Conservation (phyloP, 2,329 filamentous ascomycete genomes). For the Stylonectria norvegica region DNA sequence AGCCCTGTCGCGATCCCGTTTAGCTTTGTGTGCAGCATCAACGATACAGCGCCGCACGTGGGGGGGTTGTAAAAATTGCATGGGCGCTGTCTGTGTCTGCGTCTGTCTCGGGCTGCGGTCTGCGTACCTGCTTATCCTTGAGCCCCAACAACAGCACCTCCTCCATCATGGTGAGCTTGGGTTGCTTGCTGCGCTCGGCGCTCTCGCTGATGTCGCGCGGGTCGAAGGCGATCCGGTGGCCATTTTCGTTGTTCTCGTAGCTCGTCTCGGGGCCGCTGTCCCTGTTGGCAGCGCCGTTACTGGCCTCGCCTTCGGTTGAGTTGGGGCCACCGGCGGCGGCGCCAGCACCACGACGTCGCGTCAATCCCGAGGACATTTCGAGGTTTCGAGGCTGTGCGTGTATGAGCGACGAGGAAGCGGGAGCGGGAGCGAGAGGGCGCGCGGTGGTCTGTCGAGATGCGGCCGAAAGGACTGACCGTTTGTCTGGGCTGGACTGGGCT, state of each 20-base stretch:
- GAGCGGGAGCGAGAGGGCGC: slow-evolving; percentile 9
- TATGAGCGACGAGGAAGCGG: slow-evolving; percentile 9
- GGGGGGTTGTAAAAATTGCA: no score
- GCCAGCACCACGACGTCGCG: slow-evolving; percentile 68
- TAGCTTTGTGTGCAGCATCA: slow-evolving; percentile 4
- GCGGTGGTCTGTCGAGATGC: slow-evolving; percentile 21
- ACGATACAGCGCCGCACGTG: no score
- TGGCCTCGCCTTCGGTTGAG: slow-evolving; percentile 54
- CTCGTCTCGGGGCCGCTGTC: slow-evolving; percentile 68
- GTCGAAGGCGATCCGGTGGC: slow-evolving; percentile 98
- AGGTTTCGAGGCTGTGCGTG: slow-evolving; percentile 8
- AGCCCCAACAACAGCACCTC: slow-evolving; percentile 91
- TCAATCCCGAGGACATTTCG: slow-evolving; percentile 49
- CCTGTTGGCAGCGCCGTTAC: slow-evolving; percentile 49
- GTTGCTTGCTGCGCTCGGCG: slow-evolving; percentile 93
- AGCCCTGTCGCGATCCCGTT: slow-evolving; percentile 61
- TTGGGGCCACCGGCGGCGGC: slow-evolving; percentile 57
- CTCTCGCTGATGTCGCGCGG: slow-evolving; percentile 96
- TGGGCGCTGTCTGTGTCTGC: slow-evolving; percentile 2
- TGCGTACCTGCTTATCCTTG: slow-evolving; percentile 91
- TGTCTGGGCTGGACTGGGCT: slow-evolving; percentile 26
- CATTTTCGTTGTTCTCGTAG: slow-evolving; percentile 89
- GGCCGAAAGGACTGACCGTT: slow-evolving; percentile 27
- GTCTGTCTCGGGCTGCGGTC: not conserved
- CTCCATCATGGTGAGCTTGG: slow-evolving; percentile 98